These are phyloP conservation scores for Pinguiococcus pyrenoidosus DNA, from an alignment of 108 stramenopile species.

Conservation along the genomic window DNA sequence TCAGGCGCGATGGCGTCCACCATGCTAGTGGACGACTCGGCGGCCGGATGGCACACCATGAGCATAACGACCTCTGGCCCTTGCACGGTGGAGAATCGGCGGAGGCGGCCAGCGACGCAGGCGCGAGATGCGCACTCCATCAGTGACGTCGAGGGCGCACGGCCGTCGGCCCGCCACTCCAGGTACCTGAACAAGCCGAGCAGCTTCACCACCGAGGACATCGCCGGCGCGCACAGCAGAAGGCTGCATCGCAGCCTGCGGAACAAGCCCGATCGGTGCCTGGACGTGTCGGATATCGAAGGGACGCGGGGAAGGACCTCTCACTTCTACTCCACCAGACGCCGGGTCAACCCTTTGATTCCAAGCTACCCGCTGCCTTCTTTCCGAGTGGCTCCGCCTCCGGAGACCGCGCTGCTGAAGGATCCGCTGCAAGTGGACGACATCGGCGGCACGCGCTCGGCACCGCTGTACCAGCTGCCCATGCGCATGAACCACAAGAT, in stretches of 20 bases:
- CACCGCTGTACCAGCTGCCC: conserved; percentile 15
- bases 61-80: conserved; percentile 9
- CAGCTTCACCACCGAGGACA: conserved; percentile 16
- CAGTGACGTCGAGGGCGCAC: conserved; percentile 1
- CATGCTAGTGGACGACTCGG: no score
- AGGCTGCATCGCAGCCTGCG: conserved; percentile 4
- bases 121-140: conserved; percentile 1
- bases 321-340: neutral
- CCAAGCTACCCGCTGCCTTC: conserved; percentile 37
- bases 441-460: conserved; percentile 32
- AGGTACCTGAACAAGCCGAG: conserved; percentile 12
- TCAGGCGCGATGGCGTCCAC: no score
- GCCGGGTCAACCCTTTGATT: conserved; percentile 29
- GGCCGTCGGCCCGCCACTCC: conserved; percentile 7
- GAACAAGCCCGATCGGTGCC: conserved; percentile 16
- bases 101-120: no score
- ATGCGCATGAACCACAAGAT: conserved; percentile 14
- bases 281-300: neutral
- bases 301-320: neutral
- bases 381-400: conserved; percentile 1
- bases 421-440: conserved; percentile 23
- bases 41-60: conserved; percentile 9
- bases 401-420: conserved; percentile 17
- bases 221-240: conserved; percentile 19
- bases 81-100: conserved; percentile 14